Base-by-base conservation (phyloP, 371 early-diverging fungal species). In the Syncephalis fuscata region DNA sequence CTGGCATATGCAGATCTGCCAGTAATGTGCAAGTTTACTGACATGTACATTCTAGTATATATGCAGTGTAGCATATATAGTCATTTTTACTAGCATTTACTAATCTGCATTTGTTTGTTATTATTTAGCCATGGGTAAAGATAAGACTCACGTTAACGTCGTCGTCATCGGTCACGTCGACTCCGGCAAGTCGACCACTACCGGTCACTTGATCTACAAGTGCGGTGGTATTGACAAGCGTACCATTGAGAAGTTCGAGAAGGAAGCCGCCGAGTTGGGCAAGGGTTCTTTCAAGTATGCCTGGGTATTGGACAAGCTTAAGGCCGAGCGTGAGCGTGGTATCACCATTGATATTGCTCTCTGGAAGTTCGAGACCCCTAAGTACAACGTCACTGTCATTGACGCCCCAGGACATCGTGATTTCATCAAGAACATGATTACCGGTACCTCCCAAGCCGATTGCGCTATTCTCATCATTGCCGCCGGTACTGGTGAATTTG, bases 111-210 rank as follows among this genome's bases (percentile, higher is more conserved):
- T 32, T 32, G 32, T 11, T 32, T 32, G 32, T 11, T 32, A 4
- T 32, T 32, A 4, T 32, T 11, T 32, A 32, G 32, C 32, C 32
- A 88, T 90, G 91, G 90, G 90, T 64, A 89, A 92, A 70, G 91
- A 88, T 65, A 90, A 92, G 80, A 66, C 63, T 67, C 88, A 88
- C 80, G 78, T 90, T 69, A 88, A 86, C 81, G 82, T 96, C 74
- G 92, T 97, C 70, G 94, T 99, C 75, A 93, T 97, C 67, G 99
- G 99, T 58, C 98, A 99, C 87, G 99, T 98, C 80, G 99, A 93
- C 77, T 90, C 92, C 61, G 91, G 91, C 71, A 92, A 89, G 79
- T 84, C 85, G 58, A 86, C 85, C 71, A 81, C 82, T 68, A 85
- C 82, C 54, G 86, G 99, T 69, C 97, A 95, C 75, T 85, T 99